A percentile compares a stretch with the other conserved stretches of the same genome.
Evolutionary conservation across 192 early-diverging fungal species (phyloP).

Genomic region (Geranomyces michiganensis): DNA sequence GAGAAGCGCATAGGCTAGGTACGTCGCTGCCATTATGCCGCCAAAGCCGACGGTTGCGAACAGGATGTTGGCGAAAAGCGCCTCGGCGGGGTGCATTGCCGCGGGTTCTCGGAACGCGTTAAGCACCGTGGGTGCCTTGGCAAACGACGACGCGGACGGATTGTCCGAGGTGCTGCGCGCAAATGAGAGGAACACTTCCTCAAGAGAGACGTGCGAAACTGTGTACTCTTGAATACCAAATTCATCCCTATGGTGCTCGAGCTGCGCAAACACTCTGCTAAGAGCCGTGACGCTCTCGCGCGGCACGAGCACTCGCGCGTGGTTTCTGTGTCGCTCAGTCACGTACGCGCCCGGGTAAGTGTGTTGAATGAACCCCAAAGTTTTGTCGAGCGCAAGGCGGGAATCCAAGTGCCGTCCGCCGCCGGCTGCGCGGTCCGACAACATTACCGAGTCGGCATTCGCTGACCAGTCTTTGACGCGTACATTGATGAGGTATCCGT

Average conservation of each 20-base stretch:
- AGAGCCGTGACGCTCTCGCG: background rate
- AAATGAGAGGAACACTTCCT: slow-evolving; percentile 27
- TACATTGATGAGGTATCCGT: slow-evolving; percentile 52
- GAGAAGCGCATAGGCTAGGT: background rate
- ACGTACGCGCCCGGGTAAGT: background rate
- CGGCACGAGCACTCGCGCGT: background rate
- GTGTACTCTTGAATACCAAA: slow-evolving; percentile 11
- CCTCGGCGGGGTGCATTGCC: background rate
- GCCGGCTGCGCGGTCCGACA: no score
- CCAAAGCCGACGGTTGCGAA: background rate
- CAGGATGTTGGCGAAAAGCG: slow-evolving; percentile 1
- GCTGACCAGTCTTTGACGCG: slow-evolving; percentile 8
- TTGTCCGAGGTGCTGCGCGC: background rate
- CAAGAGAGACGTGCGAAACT: slow-evolving; percentile 16
- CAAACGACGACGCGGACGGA: background rate
- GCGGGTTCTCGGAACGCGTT: background rate
- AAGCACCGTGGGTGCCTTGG: background rate
- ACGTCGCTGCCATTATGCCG: background rate
- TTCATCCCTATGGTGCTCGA: slow-evolving; percentile 6
- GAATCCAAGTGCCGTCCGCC: no score
- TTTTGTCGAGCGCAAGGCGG: background rate
- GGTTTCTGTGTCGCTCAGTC: background rate
- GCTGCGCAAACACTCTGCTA: slow-evolving; percentile 13
- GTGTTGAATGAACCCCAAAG: background rate
- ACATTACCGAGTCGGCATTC: no score